Base-by-base conservation (phyloP, 106 monocot genomes). In the Chionographis japonica region DNA sequence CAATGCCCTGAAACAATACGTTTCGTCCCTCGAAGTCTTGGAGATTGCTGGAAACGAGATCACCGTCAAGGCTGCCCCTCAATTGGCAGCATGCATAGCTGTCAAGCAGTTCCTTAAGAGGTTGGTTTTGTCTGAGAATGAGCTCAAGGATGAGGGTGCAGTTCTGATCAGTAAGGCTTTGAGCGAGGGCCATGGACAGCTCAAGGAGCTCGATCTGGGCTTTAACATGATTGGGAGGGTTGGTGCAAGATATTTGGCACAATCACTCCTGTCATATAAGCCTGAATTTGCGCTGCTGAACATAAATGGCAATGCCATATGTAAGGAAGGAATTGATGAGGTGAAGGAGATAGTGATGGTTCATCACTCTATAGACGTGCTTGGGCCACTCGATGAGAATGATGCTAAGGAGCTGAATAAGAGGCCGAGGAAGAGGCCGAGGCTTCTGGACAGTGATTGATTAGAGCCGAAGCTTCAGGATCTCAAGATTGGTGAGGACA, bases 241-340 rank as follows among this genome's bases (percentile, higher is more conserved):
- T 12, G 95, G 95, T 18, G 95, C 95, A 6, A 78, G 82, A 62
- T 72, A 81, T 58, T 72, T 97, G 71, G 89, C 91, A 8, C 79
- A 82, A 37, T 89, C 80, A 1, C 79, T 88, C 11, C 74, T 71
- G 7, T 51, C 75, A 13, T 78, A 81, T 58, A 89, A 86, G 65
- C 86, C 81, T 4, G 67, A 77, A 4, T 97, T 97, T 50, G 69
- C 60, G 53, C 52, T 84, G 46, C 56, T 97, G 75, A 92, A 92
- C 69, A 86, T 97, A 12, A 80, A 95, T 54, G 84, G 84, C 16
- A 95, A 95, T 77, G 78, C 49, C 54, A 86, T 95, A n/a, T 91
- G 91, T 1, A 91, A 91, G 3, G 95, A 95, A 86, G 95, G 95
- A 27, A 83, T 95, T 12, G 91, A 95, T 70, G 95, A 95, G 59